These are phyloP conservation scores for Scedosporium boydii DNA, from an alignment of 2,329 filamentous ascomycete species.

Conservation along the genomic window DNA sequence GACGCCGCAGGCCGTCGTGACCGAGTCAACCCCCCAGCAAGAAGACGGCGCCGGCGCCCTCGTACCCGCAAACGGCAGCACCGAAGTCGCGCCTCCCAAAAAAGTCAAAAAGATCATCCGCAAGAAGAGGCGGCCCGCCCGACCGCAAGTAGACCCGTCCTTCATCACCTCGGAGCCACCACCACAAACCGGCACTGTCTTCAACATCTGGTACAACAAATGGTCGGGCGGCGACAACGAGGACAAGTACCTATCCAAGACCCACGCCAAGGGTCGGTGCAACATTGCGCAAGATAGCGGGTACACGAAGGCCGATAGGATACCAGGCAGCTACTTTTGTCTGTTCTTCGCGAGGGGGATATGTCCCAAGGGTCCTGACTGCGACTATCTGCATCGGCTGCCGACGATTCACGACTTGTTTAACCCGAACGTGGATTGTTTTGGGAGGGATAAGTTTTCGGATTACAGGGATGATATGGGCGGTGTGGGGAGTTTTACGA, in stretches of 20 bases:
- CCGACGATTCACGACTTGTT: conserved; percentile 83
- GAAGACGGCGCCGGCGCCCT: conserved; percentile 18
- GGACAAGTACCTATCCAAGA: conserved; percentile 79
- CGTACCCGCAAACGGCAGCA: conserved; percentile 29
- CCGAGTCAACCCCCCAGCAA: conserved; percentile 15
- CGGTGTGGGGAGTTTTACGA: conserved; percentile 86
- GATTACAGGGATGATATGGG: conserved; percentile 98
- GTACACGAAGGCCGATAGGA: conserved; percentile 68
- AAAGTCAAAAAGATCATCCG: conserved; percentile 74
- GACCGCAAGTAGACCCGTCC: conserved; percentile 80
- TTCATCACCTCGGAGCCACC: conserved; percentile 76
- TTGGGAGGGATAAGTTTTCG: conserved; percentile 83
- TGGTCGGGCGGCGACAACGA: conserved; percentile 94
- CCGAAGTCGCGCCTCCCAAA: conserved; percentile 40
- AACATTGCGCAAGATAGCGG: conserved; percentile 73
- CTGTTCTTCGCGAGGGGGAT: conserved; percentile 78
- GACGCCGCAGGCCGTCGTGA: conserved; percentile 14
- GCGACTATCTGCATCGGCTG: conserved; percentile 84
- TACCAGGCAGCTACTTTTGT: conserved; percentile 81
- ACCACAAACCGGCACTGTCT: conserved; percentile 87
- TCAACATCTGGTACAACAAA: conserved; percentile 99
- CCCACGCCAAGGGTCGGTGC: conserved; percentile 74
- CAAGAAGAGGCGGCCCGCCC: conserved; percentile 80
- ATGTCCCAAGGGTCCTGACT: conserved; percentile 82
- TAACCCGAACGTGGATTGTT: conserved; percentile 90